Evolutionary conservation across 305 asterid species (phyloP).

Genomic region (Fraxinus platypoda): DNA sequence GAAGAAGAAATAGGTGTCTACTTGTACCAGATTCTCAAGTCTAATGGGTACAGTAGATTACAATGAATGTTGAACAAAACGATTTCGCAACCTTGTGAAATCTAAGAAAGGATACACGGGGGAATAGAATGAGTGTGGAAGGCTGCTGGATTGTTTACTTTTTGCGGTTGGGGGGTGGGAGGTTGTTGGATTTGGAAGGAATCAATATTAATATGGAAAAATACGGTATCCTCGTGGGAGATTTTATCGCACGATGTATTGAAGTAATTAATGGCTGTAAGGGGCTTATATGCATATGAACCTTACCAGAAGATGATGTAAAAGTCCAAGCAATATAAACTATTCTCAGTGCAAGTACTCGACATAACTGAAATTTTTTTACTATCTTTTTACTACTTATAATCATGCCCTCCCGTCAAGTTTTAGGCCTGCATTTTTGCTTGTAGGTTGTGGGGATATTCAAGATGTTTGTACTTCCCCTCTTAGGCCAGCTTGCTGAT

Average conservation of each 20-base stretch:
- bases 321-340: not conserved
- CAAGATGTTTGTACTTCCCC: conserved; percentile 89
- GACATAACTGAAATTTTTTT: not conserved
- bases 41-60: not conserved
- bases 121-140: not conserved
- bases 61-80: not conserved
- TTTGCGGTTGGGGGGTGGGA: not conserved
- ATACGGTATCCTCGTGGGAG: not conserved
- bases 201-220: not conserved
- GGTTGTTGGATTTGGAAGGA: not conserved
- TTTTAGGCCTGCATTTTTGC: conserved; percentile 14
- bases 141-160: not conserved
- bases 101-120: not conserved
- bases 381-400: not conserved
- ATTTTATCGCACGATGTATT: not conserved
- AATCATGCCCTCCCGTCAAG: not conserved
- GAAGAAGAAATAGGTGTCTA: not conserved
- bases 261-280: not conserved
- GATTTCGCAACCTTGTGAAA: not conserved
- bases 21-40: not conserved
- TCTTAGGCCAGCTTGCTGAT: conserved; percentile 93
- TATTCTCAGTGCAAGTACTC: conserved; percentile 1
- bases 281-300: not conserved
- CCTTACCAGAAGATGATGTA: not conserved
- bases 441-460: conserved; percentile 78